Evolutionary conservation across 441 rosid genomes (phyloP).

Genomic region (Bocquillonia castaneifolia): DNA sequence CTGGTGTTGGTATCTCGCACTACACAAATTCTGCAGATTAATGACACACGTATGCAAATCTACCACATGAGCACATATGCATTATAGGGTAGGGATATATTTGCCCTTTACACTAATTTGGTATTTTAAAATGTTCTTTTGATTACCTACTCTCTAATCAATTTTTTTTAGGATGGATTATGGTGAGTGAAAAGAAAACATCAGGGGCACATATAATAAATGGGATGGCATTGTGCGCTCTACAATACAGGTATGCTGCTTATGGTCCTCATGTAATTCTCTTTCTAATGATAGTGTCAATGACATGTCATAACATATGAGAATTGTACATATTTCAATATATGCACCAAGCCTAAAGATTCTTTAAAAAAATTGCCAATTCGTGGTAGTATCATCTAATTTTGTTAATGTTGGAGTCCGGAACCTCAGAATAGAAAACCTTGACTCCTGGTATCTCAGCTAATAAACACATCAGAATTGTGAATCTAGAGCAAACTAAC

Average conservation of each 20-base stretch:
- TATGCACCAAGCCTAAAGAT: conserved; percentile 45
- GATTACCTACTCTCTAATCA: conserved; percentile 5
- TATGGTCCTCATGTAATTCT: conserved; percentile 4
- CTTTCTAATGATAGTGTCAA: conserved; percentile 3
- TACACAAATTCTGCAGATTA: conserved; percentile 90
- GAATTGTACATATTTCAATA: too few species aligned
- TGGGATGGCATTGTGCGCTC: conserved; percentile 86
- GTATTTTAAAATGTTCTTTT: conserved; percentile 29
- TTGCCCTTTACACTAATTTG: conserved; percentile 20
- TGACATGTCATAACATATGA: too few species aligned
- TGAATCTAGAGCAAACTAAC: conserved; percentile 79
- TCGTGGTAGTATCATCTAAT: conserved; percentile 36
- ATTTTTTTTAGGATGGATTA: conserved; percentile 61
- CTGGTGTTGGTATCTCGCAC: conserved; percentile 74
- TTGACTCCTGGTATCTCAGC: conserved; percentile 82
- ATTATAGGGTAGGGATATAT: conserved; percentile 57
- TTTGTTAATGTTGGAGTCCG: conserved; percentile 84
- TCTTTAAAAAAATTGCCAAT: conserved; percentile 80
- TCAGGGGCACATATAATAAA: conserved; percentile 74
- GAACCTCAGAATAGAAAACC: conserved; percentile 72
- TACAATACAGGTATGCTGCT: conserved; percentile 57
- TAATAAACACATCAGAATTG: conserved; percentile 88
- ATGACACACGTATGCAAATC: conserved; percentile 82
- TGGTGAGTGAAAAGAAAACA: conserved; percentile 83
- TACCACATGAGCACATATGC: conserved; percentile 88